Evolutionary conservation across 202 grass and related monocot species (phyloP).

Genomic region (Sporobolus alterniflorus): DNA sequence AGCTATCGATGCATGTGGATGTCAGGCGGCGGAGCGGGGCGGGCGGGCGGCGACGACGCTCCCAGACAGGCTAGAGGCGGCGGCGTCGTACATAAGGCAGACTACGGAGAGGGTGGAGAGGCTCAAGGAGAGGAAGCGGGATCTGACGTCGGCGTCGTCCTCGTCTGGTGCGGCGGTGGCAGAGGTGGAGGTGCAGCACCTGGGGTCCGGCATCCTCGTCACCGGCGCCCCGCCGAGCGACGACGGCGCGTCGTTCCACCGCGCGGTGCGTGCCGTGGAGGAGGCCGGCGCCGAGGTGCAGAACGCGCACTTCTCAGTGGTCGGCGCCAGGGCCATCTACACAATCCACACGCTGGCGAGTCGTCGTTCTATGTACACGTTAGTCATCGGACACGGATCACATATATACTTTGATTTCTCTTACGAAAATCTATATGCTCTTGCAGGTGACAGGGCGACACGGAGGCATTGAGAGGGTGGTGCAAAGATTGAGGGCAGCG

Average conservation of each 20-base stretch:
- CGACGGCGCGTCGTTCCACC: constrained; percentile 49
- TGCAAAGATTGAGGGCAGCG: constrained; percentile 44
- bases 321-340: constrained; percentile 57
- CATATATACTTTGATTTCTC: neutral
- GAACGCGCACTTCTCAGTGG: constrained; percentile 71
- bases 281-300: constrained; percentile 67
- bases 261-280: constrained; percentile 51
- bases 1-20: neutral
- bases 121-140: constrained; percentile 71
- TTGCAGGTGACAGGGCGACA: constrained; percentile 29
- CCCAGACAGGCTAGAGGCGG: constrained; percentile 65
- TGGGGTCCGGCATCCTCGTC: constrained; percentile 61
- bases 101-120: constrained; percentile 52
- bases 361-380: neutral
- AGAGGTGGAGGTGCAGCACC: constrained; percentile 66
- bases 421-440: neutral
- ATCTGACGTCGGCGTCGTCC: constrained; percentile 33
- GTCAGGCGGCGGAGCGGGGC: neutral
- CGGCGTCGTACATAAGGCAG: constrained; percentile 61
- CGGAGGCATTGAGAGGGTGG: constrained; percentile 43
- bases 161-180: neutral
- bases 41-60: constrained; percentile 34
- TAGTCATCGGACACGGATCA: neutral
- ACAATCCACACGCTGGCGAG: constrained; percentile 75
- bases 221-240: constrained; percentile 36